Base-by-base conservation (phyloP, 1,284 basidiomycete species). In the Malassezia vespertilionis region DNA sequence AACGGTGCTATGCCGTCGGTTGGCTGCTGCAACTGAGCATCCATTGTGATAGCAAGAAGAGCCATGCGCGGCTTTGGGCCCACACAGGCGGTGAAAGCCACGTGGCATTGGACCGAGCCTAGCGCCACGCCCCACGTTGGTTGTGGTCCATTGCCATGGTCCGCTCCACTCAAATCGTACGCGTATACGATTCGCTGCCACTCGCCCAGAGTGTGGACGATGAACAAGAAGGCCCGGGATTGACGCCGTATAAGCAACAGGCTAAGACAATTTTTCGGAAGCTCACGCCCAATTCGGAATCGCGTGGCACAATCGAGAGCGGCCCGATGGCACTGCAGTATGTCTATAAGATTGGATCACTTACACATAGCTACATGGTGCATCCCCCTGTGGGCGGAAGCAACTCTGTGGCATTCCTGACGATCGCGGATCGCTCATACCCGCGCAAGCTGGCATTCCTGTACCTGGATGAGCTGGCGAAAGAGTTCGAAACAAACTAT, bases 241-340 rank as follows among this genome's bases (percentile, higher is more conserved):
- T 97, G 38, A 86, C 89, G 62, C 91, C 96, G 74, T 88, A 95
- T 78, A 97, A 96, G 72, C 91, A 96, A 65, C 91, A 97, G 72
- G 82, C 89, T 38, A 97, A 97, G 73, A 79, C 96, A 61, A 83
- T 99, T 65, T 93, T 96, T 71, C 79, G 90, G 47, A 81, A 91
- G 37, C 82, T 99, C 70, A 63, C 58, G 5, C 81, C 88, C 31
- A 88, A 91, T 65, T 83, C 86, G 17, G 93, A 97, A 72, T 86
- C 89, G 12, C 79, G 84, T 24, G 95, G 91, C 73, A 93, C 87
- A 8, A 97, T 99, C 66, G 93, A 97, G 72, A 90, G 86, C 57
- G 90, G 89, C 2, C 80, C 81, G 56, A 91, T 89, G 72, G 90
- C 88, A 6, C 74, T 96, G 49, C 91, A 97, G 90, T 91, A 45